phyloP scores from a whole-genome alignment of 2,329 filamentous ascomycete species.

The Fusarium duplospermum region DNA sequence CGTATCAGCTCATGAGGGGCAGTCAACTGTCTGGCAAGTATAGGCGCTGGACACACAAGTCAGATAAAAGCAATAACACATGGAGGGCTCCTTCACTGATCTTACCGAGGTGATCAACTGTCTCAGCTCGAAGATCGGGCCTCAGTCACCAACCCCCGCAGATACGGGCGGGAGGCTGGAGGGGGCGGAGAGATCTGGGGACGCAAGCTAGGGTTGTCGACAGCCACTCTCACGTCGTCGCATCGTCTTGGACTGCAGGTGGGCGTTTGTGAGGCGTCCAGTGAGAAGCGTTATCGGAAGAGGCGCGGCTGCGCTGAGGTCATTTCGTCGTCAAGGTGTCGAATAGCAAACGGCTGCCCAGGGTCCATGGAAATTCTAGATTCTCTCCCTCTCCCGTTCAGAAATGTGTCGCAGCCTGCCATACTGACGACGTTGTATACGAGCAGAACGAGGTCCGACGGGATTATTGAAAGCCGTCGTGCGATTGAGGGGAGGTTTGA shows the following conservation, averaged over 20 bases:
- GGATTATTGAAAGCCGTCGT: neutral
- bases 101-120: neutral
- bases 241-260: neutral
- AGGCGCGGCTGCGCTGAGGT: neutral
- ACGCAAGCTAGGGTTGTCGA: neutral
- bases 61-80: neutral
- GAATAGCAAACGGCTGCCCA: neutral
- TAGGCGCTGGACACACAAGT: neutral
- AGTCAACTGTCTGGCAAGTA: neutral
- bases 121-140: neutral
- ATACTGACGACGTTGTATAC: neutral
- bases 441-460: neutral
- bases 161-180: constrained; percentile 1
- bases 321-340: constrained; percentile 11
- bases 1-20: neutral
- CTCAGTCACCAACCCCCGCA: neutral
- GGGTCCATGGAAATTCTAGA: neutral
- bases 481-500: neutral
- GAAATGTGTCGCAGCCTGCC: neutral
- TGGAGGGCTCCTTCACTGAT: neutral
- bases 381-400: neutral
- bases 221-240: constrained; percentile 1
- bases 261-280: constrained; percentile 3
- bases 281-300: neutral
- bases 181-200: neutral